Base-by-base conservation (phyloP, 2,329 filamentous ascomycete species). In the Cladosporium sp. region DNA sequence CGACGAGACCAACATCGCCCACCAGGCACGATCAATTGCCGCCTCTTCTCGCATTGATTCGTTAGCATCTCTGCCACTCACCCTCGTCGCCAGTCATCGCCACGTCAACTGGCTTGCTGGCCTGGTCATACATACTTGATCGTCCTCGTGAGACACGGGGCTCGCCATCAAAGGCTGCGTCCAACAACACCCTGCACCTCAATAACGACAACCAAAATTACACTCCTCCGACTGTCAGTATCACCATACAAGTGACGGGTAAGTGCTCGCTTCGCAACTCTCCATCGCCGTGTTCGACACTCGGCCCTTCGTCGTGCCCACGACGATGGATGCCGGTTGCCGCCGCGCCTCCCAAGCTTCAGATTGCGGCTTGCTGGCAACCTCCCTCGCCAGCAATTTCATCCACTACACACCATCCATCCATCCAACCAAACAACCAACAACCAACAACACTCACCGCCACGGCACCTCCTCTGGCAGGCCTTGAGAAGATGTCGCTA, bases 371-470 rank as follows among this genome's bases (percentile, higher is more conserved):
- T 38, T 46, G 43, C 35, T 20, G 16, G 42, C 43, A 48, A 48
- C 43, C 43, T 48, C 43, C 43, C 32, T 48, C 43, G 43, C 43
- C 15, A 48, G 43, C 43, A 48, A 48, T 48, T 48, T 48, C 43
- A 32, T 48, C 43, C 43, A 48, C 43, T n/a, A 32, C 43, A 29
- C 43, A 27, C 22, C 22, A 9, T 27, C 22, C 22, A n/a, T n/a
- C n/a, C n/a, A n/a, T n/a, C n/a, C n/a, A n/a, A n/a, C n/a, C n/a
- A n/a, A n/a, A n/a, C n/a, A 20, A 48, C n/a, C 43, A 39, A 39
- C 36, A 32, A 39, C n/a, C 43, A 48, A 32, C 43, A 22, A 32
- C 43, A 30, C 13, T 35, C 30, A 39, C 43, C 35, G 32, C 36
- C 35, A 19, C 43, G 36, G 22, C 38, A 35, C 36, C 27, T 48